Conservation (phyloP, 1,139 yeast species). For the Taphrina betulina region DNA sequence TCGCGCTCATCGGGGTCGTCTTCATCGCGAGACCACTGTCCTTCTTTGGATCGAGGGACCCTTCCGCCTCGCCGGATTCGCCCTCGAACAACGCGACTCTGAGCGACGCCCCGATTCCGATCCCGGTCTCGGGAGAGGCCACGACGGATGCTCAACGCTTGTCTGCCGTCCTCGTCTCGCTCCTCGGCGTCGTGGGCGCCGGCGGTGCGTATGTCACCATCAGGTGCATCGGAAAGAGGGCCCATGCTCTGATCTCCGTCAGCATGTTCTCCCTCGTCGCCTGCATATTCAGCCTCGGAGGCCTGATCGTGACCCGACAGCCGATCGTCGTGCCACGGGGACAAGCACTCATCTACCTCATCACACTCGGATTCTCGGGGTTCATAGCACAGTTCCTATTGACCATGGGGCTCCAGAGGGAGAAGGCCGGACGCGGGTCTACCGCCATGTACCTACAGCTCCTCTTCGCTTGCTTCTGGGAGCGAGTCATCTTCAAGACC, state of each 20-base stretch:
- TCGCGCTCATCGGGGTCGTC: slow-evolving; percentile 73
- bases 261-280: slow-evolving; percentile 71
- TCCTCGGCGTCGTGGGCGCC: slow-evolving; percentile 70
- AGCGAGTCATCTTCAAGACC: slow-evolving; percentile 67
- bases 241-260: slow-evolving; percentile 78
- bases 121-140: slow-evolving; percentile 3
- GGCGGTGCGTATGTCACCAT: slow-evolving; percentile 69
- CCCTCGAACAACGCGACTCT: slow-evolving; percentile 20
- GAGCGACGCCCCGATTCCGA: not conserved
- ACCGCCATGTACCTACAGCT: slow-evolving; percentile 73
- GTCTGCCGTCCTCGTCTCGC: slow-evolving; percentile 62
- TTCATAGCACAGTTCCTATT: slow-evolving; percentile 75
- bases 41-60: slow-evolving; percentile 13
- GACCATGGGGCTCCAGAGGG: slow-evolving; percentile 82
- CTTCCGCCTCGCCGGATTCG: slow-evolving; percentile 8
- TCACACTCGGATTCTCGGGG: slow-evolving; percentile 69
- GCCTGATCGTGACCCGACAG: slow-evolving; percentile 26
- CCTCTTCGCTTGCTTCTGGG: slow-evolving; percentile 79
- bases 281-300: slow-evolving; percentile 50
- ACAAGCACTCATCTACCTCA: slow-evolving; percentile 56
- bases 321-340: slow-evolving; percentile 55
- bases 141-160: slow-evolving; percentile 40
- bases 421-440: slow-evolving; percentile 73
- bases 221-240: slow-evolving; percentile 69
- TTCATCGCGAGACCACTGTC: slow-evolving; percentile 70